Evolutionary conservation across 163 green algal species (phyloP).

Genomic region (Coccomyxa subellipsoidea): DNA sequence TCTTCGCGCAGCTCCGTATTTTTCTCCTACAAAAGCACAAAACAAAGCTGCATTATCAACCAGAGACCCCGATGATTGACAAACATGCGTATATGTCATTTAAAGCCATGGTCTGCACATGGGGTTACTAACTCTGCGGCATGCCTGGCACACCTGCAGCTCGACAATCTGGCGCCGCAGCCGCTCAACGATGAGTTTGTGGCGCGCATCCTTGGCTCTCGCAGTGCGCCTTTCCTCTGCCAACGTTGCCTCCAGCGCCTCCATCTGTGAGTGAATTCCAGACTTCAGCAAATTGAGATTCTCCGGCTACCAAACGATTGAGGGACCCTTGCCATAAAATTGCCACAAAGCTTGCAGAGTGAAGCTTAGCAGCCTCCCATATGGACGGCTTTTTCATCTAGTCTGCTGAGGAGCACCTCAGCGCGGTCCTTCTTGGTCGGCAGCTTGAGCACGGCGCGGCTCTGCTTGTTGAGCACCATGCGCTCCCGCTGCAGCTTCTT

Average conservation of each 20-base stretch:
- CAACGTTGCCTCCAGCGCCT: conserved; percentile 56
- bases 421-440: conserved; percentile 37
- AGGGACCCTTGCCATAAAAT: too few relatives aligned
- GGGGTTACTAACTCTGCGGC: too few relatives aligned
- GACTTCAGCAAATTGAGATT: too few relatives aligned
- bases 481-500: conserved; percentile 34
- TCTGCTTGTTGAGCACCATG: conserved; percentile 42
- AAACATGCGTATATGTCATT: too few relatives aligned
- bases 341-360: too few relatives aligned
- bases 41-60: too few relatives aligned
- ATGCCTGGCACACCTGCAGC: conserved; percentile 68
- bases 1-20: conserved; percentile 72
- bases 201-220: conserved; percentile 59
- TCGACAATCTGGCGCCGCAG: conserved; percentile 73
- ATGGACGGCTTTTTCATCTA: too few relatives aligned
- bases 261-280: conserved; percentile 18
- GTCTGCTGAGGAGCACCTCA: conserved; percentile 18
- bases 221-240: conserved; percentile 58
- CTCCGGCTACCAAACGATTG: too few relatives aligned
- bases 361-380: too few relatives aligned
- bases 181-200: conserved; percentile 79
- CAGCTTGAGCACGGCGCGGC: conserved; percentile 35
- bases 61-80: too few relatives aligned
- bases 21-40: conserved; percentile 47
- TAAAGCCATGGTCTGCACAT: too few relatives aligned